Evolutionary conservation across 2,329 filamentous ascomycete species (phyloP).

Genomic region (Sporothrix mexicana): DNA sequence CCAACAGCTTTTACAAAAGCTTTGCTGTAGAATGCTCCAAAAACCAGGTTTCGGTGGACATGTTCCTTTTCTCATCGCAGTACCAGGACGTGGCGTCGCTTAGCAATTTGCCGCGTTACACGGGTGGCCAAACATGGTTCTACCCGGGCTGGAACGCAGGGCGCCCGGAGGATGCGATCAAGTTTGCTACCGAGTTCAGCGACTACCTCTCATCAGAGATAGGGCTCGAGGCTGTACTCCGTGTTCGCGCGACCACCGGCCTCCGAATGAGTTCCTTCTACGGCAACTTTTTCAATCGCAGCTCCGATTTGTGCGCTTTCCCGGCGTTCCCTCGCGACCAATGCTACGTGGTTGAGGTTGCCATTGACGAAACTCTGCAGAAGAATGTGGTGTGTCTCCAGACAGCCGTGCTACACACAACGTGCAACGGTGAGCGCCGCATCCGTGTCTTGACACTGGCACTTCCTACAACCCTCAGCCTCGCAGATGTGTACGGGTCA

Average conservation of each 20-base stretch:
- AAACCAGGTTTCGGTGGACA: conserved; percentile 97
- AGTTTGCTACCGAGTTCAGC: conserved; percentile 95
- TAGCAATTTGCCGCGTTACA: conserved; percentile 94
- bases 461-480: conserved; percentile 86
- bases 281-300: conserved; percentile 99
- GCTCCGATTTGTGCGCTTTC: conserved; percentile 96
- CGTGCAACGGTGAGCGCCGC: conserved; percentile 93
- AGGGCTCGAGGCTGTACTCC: conserved; percentile 91
- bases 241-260: conserved; percentile 92
- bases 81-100: conserved; percentile 98
- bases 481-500: conserved; percentile 91
- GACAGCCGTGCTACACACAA: conserved; percentile 93
- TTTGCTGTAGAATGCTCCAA: conserved; percentile 99
- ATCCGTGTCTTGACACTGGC: conserved; percentile 94
- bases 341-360: conserved; percentile 96
- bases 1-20: conserved; percentile 97
- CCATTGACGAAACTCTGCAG: conserved; percentile 91
- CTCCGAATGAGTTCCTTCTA: conserved; percentile 98
- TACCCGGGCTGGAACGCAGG: conserved; percentile 98
- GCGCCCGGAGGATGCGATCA: conserved; percentile 92
- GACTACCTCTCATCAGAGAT: conserved; percentile 97
- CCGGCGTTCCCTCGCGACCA: conserved; percentile 97
- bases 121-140: conserved; percentile 97
- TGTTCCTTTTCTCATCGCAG: conserved; percentile 95
- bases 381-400: conserved; percentile 94